Conservation (phyloP, 257 asterid genomes). For the Plantago ovata region DNA sequence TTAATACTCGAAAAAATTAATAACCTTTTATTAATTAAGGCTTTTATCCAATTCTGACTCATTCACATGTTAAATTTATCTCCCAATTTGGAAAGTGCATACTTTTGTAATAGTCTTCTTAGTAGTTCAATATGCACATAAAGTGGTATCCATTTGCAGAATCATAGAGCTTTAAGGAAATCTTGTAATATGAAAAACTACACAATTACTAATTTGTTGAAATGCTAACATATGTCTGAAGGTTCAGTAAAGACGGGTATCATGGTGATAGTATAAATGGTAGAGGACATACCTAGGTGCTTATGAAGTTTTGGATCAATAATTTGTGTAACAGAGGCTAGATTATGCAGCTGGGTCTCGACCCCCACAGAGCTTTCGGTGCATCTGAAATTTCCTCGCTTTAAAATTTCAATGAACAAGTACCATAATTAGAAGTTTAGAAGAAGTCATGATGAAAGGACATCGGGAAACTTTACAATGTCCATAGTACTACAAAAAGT, state of each 20-base stretch:
- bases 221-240: neutral
- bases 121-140: no score
- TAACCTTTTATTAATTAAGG: no score
- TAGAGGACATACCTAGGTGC: conserved; percentile 69
- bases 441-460: no score
- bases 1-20: neutral
- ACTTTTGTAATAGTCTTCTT: no score
- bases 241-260: neutral
- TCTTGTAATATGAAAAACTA: no score
- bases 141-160: no score
- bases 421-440: conserved; percentile 18
- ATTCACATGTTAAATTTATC: no score
- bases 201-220: no score
- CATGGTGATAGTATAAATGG: conserved; percentile 1
- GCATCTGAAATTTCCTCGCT: conserved; percentile 99
- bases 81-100: no score
- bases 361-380: conserved; percentile 85
- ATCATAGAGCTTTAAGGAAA: no score
- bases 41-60: no score
- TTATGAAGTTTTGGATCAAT: conserved; percentile 93
- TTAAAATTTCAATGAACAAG: conserved; percentile 35
- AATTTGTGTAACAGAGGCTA: conserved; percentile 85
- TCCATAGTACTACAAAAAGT: no score
- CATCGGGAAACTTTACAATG: neutral
- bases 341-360: conserved; percentile 72